Conservation (phyloP, 2,329 filamentous ascomycete genomes). For the Alternaria alternata region DNA sequence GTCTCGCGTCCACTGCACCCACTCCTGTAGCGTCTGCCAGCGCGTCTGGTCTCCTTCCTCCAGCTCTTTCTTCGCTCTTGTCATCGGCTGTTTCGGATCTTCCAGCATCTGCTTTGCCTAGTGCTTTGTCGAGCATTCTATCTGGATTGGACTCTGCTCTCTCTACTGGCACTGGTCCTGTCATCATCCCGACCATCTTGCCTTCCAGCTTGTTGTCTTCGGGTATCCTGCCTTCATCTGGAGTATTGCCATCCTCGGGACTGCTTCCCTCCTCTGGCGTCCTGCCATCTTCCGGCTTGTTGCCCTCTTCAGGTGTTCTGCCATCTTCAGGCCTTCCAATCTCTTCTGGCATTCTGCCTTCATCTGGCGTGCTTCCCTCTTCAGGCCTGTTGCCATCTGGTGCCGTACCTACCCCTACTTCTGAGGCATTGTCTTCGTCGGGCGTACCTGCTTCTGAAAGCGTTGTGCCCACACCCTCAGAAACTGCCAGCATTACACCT, state of each 20-base stretch:
- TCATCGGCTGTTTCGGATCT: conserved; percentile 29
- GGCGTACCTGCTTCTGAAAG: conserved; percentile 15
- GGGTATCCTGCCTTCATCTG: conserved; percentile 10
- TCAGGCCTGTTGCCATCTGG: conserved; percentile 17
- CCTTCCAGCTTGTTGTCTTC: conserved; percentile 22
- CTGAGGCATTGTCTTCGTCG: conserved; percentile 20
- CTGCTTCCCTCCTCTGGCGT: conserved; percentile 7
- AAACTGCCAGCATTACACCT: conserved; percentile 15
- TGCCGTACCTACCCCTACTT: conserved; percentile 6
- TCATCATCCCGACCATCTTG: conserved; percentile 11
- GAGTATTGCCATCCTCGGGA: conserved; percentile 11
- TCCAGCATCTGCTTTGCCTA: conserved; percentile 28
- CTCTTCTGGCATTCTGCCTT: conserved; percentile 14
- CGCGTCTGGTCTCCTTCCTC: conserved; percentile 26
- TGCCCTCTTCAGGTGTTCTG: conserved; percentile 7
- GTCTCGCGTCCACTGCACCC: conserved; percentile 23
- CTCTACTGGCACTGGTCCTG: conserved; percentile 26
- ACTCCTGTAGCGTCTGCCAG: conserved; percentile 23
- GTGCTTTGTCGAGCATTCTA: conserved; percentile 26
- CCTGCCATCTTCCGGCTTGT: conserved; percentile 7
- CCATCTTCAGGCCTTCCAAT: conserved; percentile 5
- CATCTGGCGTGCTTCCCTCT: conserved; percentile 11
- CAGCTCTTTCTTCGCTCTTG: conserved; percentile 25
- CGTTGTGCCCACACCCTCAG: conserved; percentile 17
- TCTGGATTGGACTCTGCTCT: conserved; percentile 24